A percentile compares a stretch with the other conserved stretches of the same genome.
Conservation (phyloP, 495 filamentous ascomycete genomes). For the Trichoderma parareesei region DNA sequence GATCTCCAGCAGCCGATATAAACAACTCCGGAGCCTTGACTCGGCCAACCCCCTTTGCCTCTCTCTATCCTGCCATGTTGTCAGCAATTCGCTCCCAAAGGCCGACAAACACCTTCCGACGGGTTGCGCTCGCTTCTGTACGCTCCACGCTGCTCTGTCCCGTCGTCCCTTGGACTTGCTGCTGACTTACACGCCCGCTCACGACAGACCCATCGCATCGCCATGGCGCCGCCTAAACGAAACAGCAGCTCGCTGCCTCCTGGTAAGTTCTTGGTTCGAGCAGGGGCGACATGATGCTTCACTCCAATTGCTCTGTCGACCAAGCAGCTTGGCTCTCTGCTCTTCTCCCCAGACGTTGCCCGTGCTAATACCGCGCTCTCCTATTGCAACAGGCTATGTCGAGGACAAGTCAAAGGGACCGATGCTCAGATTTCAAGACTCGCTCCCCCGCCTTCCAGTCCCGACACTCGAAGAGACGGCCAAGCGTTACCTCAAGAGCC, state of each 20-base stretch:
- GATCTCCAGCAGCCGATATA: constrained; percentile 6
- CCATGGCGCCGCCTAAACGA: constrained; percentile 46
- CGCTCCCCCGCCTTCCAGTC: constrained; percentile 82
- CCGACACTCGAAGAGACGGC: constrained; percentile 91
- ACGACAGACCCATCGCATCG: constrained; percentile 26
- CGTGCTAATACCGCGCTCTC: not conserved
- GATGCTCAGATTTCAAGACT: constrained; percentile 96
- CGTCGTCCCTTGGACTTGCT: not conserved
- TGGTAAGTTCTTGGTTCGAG: constrained; percentile 30
- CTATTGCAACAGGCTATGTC: constrained; percentile 60
- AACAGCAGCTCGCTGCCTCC: constrained; percentile 54
- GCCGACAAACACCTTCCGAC: constrained; percentile 10
- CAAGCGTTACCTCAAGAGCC: constrained; percentile 83
- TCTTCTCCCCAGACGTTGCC: not conserved
- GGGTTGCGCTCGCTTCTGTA: constrained; percentile 4
- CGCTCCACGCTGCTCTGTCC: not conserved
- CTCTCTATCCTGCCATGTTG: not conserved
- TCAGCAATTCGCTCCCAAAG: constrained; percentile 4
- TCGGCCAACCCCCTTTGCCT: not conserved
- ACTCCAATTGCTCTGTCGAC: not conserved
- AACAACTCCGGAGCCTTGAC: not conserved
- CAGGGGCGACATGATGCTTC: not conserved
- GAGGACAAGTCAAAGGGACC: constrained; percentile 86
- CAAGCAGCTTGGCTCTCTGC: not conserved
- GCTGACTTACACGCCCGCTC: not conserved